Evolutionary conservation across 2,329 filamentous ascomycete species (phyloP), one percentile per base, ranked within the genome.

Genomic region (Claviceps fusiformis): DNA sequence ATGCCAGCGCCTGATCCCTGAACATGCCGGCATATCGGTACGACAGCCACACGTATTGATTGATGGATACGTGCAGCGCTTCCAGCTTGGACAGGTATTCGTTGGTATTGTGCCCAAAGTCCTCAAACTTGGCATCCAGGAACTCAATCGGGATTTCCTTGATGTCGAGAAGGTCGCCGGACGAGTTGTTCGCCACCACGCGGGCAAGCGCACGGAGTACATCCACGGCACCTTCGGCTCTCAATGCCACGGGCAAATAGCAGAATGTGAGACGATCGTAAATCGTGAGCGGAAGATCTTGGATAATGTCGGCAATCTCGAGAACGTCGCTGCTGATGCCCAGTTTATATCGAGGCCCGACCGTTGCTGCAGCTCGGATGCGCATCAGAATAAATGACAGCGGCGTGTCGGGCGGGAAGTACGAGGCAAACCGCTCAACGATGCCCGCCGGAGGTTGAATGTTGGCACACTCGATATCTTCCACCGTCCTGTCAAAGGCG

Each of bases 21-120:
- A 96, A 95, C 52, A 95, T 77, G 51, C 88, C 87, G 3, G 82
- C 77, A 68, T 92, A 95, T 7, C 92, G 85, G 69, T 92, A 97
- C 62, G 87, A 92, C 17, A 98, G 76, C 93, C 93, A 98, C 2
- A 95, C 77, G 66, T 97, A 98, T 50, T 91, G 73, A 48, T 92
- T 89, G 43, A 98, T 73, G 33, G 82, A 76, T 63, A 88, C 87
- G 71, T 98, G 93, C 17, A 98, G 75, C 3, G 73, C 68, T 67
- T 98, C 93, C 24, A 97, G 74, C 9, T 75, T 70, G 54, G 74
- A 73, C 11, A 98, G 75, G 60, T 89, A 88, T 0, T 73, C 67
- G 54, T 77, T 71, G 15, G 69, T 67, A 1, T 67, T 66, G 0
- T 70, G 66, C 0, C 71, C 63, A 31, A 62, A 67, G 8, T 68